Conservation (phyloP, 768 basidiomycete genomes). For the Hygrophorus russula region DNA sequence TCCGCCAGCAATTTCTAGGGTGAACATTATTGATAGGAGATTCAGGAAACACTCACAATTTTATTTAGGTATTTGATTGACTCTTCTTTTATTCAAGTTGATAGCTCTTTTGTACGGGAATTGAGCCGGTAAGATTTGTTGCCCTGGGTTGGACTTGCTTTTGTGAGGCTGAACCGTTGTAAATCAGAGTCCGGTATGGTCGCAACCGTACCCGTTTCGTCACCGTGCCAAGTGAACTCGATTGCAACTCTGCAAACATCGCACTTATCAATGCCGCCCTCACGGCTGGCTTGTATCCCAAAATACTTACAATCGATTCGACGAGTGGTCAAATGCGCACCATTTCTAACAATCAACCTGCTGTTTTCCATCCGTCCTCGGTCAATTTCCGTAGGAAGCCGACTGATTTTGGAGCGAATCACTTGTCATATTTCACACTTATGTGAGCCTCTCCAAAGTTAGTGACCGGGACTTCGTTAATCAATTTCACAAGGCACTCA, state of each 20-base stretch:
- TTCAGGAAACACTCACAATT: constrained; percentile 6
- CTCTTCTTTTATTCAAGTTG: constrained; percentile 70
- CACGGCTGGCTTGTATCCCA: constrained; percentile 83
- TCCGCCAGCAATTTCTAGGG: constrained; percentile 83
- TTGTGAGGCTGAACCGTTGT: constrained; percentile 1
- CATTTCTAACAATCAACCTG: constrained; percentile 69
- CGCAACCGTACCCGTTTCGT: constrained; percentile 72
- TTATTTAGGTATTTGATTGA: constrained; percentile 70
- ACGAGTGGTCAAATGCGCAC: constrained; percentile 59
- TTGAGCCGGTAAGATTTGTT: constrained; percentile 45
- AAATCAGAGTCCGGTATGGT: constrained; percentile 56
- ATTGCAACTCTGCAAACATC: constrained; percentile 56
- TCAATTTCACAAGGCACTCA: constrained; percentile 61
- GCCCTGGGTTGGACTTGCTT: constrained; percentile 6
- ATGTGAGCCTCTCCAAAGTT: constrained; percentile 54
- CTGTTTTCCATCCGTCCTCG: constrained; percentile 82
- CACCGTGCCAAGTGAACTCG: constrained; percentile 54
- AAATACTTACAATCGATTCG: constrained; percentile 65
- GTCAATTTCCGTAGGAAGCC: constrained; percentile 71
- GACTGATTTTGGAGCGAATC: constrained; percentile 60
- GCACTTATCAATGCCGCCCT: constrained; percentile 72
- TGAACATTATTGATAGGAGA: constrained; percentile 17
- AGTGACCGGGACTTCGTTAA: not conserved
- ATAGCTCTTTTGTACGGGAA: constrained; percentile 52
- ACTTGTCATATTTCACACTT: constrained; percentile 79